Percentiles rank a stretch among this genome's conserved stretches.
Conservation (phyloP, 352 stramenopile genomes). For the Phytophthora fragariaefolia region DNA sequence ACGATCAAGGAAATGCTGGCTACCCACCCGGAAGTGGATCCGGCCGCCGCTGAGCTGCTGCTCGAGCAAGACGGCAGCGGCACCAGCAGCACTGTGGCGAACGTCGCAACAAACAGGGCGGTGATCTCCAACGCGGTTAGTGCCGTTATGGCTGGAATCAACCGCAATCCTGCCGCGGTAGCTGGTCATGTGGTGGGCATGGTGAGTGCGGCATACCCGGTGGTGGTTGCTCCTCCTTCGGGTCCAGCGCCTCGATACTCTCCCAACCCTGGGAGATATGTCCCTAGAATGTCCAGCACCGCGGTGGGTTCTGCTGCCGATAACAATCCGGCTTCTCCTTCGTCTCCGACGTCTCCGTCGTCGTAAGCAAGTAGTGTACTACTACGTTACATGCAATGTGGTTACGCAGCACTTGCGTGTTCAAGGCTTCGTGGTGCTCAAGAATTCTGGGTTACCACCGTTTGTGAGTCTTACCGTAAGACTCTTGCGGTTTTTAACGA, state of each 20-base stretch:
- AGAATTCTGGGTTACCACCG: too few relatives aligned
- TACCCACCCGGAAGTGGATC: constrained; percentile 1
- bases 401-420: too few relatives aligned
- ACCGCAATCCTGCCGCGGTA: constrained; percentile 11
- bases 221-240: background rate
- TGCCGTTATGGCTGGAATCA: constrained; percentile 18
- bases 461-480: too few relatives aligned
- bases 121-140: constrained; percentile 10
- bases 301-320: background rate
- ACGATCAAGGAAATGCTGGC: constrained; percentile 23
- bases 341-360: background rate
- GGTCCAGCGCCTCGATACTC: background rate
- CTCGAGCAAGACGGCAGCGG: background rate
- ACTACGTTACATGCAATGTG: too few relatives aligned
- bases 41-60: background rate
- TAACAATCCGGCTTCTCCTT: background rate
- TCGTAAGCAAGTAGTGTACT: background rate
- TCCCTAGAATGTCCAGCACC: background rate
- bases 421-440: too few relatives aligned
- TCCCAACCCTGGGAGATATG: background rate
- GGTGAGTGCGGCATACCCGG: constrained; percentile 7
- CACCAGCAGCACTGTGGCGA: background rate
- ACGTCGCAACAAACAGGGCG: constrained; percentile 1
- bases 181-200: constrained; percentile 13
- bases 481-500: too few relatives aligned